Evolutionary conservation across 306 rosid species (phyloP).

Genomic region (Pyrus bretschneideri): DNA sequence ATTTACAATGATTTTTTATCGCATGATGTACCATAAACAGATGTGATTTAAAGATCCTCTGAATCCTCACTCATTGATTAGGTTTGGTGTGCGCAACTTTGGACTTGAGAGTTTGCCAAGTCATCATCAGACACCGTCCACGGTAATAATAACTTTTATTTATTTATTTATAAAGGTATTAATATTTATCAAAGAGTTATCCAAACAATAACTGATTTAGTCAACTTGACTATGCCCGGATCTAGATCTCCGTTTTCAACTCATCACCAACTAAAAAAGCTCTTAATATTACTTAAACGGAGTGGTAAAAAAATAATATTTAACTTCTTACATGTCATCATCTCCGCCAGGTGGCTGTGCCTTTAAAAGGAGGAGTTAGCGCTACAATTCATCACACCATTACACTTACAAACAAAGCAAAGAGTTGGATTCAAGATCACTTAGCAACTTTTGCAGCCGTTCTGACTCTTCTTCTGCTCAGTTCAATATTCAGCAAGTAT

Average conservation of each 20-base stretch:
- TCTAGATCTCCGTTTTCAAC: background rate
- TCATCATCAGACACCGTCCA: background rate
- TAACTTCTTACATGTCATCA: background rate
- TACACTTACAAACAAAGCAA: background rate
- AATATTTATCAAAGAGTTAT: too few relatives aligned
- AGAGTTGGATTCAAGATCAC: constrained; percentile 6
- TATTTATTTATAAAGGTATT: background rate
- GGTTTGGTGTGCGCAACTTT: too few relatives aligned
- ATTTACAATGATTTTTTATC: too few relatives aligned
- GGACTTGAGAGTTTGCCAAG: background rate
- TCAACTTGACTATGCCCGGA: background rate
- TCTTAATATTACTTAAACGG: background rate
- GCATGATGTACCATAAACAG: too few relatives aligned
- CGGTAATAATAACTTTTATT: background rate
- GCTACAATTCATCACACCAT: constrained; percentile 28
- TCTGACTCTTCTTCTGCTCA: background rate
- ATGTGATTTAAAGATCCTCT: too few relatives aligned
- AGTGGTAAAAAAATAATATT: too few relatives aligned
- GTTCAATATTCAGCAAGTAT: background rate
- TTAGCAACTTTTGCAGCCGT: constrained; percentile 8
- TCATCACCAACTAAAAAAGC: background rate
- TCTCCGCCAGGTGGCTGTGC: background rate
- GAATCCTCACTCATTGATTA: too few relatives aligned
- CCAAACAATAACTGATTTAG: background rate
- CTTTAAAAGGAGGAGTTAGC: constrained; percentile 12